Evolutionary conservation across 2,329 filamentous ascomycete species (phyloP), one percentile per base, ranked within the genome.

Genomic region (Chaetomium globosum): DNA sequence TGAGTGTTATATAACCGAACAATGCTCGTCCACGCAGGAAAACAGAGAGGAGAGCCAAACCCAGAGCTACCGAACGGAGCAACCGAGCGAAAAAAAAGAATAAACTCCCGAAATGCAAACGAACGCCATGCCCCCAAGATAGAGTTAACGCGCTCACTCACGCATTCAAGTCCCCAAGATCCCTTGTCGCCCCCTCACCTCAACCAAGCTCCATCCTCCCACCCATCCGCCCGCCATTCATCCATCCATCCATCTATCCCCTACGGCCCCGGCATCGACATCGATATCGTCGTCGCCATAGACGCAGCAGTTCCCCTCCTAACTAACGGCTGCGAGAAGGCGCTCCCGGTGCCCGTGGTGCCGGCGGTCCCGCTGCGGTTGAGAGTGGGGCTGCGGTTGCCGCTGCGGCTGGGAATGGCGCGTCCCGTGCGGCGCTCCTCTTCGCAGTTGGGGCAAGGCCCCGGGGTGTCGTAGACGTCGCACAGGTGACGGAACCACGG

Each of bases 401-500:
- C 33, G 43, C 59, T 59, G 6, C 54, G 5, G 49, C 54, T 55
- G 10, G 59, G 46, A 1, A 67, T 59, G 8, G 60, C 61, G 16
- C 16, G 58, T 1, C 69, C 70, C 12, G 63, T 65, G 21, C 58
- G 26, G 3, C 67, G 46, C 62, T 73, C 70, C 43, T 64, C 60
- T 65, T 72, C 71, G 43, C 71, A 73, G 19, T 65, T 69, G 6
- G 46, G 23, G 30, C 71, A 73, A 7, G 60, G 59, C 4, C 71
- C 70, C 2, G 68, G 66, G 1, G 13, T 36, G 1, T 67, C 66
- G 36, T 68, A 59, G 48, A 72, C 59, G 10, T 70, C 67, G 51
- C 66, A 71, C 21, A 73, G 57, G 16, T 69, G 68, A 4, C 68
- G 64, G 59, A 73, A 73, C 36, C 51, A 56, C 1, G 71, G 71